phyloP scores from a whole-genome alignment of 2,329 filamentous ascomycete genomes.

The Ophiosphaerella narmari region DNA sequence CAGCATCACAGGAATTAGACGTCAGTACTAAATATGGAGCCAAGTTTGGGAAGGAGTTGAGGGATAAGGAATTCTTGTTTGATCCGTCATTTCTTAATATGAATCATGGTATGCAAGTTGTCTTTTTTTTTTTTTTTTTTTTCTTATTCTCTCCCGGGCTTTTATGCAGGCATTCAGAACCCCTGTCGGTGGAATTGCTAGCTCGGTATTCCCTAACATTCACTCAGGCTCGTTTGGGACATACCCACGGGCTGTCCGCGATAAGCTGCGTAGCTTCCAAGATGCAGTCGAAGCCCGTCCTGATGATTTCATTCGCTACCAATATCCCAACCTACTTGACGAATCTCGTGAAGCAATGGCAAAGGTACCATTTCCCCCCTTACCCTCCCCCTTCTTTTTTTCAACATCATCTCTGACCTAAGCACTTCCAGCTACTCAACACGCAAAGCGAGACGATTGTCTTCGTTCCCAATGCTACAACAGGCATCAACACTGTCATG shows the following conservation, averaged over 20 bases:
- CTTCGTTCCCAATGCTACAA: conserved; percentile 81
- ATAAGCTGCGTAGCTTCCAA: conserved; percentile 67
- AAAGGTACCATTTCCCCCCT: conserved; percentile 11
- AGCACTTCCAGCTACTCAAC: conserved; percentile 58
- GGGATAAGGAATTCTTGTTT: conserved; percentile 69
- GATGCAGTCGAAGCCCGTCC: conserved; percentile 69
- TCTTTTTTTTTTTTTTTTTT: conserved; percentile 3
- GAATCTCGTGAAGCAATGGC: conserved; percentile 64
- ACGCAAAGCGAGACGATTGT: conserved; percentile 70
- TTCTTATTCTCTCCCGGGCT: neutral
- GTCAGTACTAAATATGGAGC: conserved; percentile 25
- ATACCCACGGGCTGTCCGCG: conserved; percentile 66
- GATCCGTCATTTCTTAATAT: conserved; percentile 71
- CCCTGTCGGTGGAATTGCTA: neutral
- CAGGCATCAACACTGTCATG: conserved; percentile 77
- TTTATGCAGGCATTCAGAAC: neutral
- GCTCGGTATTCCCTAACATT: neutral
- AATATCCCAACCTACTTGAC: conserved; percentile 66
- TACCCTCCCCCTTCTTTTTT: neutral
- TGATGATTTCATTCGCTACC: conserved; percentile 76
- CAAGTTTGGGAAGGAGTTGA: conserved; percentile 59
- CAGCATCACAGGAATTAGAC: conserved; percentile 13
- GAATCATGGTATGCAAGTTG: conserved; percentile 69
- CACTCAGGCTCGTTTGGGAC: conserved; percentile 74
- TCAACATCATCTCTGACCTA: neutral